Evolutionary conservation across 768 basidiomycete genomes (phyloP).

Genomic region (Galerina sulciceps): DNA sequence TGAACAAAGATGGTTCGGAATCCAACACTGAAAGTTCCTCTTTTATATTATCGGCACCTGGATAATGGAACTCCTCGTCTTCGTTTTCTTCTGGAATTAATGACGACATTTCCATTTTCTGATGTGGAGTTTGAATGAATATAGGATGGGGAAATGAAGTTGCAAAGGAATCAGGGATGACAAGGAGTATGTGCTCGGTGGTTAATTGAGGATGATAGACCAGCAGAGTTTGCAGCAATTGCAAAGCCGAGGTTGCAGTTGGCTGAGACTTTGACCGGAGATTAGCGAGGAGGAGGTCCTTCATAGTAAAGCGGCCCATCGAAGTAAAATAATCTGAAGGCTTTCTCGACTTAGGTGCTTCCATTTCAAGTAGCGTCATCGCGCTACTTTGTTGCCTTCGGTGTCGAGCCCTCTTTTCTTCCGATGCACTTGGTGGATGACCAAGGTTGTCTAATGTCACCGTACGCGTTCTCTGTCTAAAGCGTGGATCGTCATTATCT

Average conservation of each 20-base stretch:
- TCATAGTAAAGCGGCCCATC: constrained; percentile 87
- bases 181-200: constrained; percentile 69
- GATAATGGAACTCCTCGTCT: constrained; percentile 51
- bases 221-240: constrained; percentile 79
- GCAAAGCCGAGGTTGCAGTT: constrained; percentile 77
- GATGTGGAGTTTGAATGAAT: constrained; percentile 28
- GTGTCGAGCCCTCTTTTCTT: constrained; percentile 49
- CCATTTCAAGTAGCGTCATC: constrained; percentile 88
- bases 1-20: constrained; percentile 41
- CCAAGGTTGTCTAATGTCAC: constrained; percentile 46
- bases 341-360: constrained; percentile 72
- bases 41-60: constrained; percentile 37
- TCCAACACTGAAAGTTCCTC: constrained; percentile 11
- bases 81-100: constrained; percentile 50
- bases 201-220: constrained; percentile 67
- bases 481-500: constrained; percentile 70
- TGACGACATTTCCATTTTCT: constrained; percentile 11
- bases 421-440: constrained; percentile 19
- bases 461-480: constrained; percentile 45
- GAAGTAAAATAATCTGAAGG: constrained; percentile 86
- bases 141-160: constrained; percentile 75
- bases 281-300: constrained; percentile 85
- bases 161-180: constrained; percentile 70
- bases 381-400: constrained; percentile 83
- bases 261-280: constrained; percentile 67